Evolutionary conservation across 805 yeast species (phyloP).

Genomic region (Millerozyma miso): DNA sequence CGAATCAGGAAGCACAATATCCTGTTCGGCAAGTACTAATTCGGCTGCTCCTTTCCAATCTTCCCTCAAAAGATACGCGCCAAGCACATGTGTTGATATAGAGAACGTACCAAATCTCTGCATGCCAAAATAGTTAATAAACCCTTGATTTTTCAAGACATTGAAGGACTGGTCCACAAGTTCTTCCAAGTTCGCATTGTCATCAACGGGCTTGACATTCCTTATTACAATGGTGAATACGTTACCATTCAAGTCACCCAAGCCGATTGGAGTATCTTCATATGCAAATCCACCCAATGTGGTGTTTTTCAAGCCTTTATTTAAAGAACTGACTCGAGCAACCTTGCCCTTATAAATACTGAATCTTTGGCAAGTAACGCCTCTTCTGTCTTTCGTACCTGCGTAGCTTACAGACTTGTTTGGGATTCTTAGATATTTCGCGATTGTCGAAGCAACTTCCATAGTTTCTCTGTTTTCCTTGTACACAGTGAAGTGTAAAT

Average conservation of each 20-base stretch:
- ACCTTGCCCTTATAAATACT: constrained; percentile 66
- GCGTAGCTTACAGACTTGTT: constrained; percentile 71
- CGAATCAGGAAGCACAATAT: constrained; percentile 76
- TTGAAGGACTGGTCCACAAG: constrained; percentile 50
- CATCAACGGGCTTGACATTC: constrained; percentile 48
- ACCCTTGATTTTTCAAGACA: constrained; percentile 65
- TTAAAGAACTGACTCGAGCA: constrained; percentile 71
- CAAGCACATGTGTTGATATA: constrained; percentile 83
- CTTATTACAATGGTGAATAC: constrained; percentile 83
- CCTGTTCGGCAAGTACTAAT: constrained; percentile 80
- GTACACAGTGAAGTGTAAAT: constrained; percentile 72
- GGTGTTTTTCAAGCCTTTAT: constrained; percentile 72
- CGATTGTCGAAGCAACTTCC: constrained; percentile 80
- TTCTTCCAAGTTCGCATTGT: constrained; percentile 32
- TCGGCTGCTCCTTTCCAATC: constrained; percentile 82
- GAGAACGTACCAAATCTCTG: constrained; percentile 97
- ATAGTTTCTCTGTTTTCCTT: constrained; percentile 96
- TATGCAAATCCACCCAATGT: constrained; percentile 76
- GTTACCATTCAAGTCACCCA: constrained; percentile 88
- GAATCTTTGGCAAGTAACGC: constrained; percentile 84
- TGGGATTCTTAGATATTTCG: constrained; percentile 73
- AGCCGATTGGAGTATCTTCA: constrained; percentile 52
- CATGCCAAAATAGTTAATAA: constrained; percentile 95
- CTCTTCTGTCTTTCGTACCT: constrained; percentile 96
- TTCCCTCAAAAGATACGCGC: constrained; percentile 62